Conservation (phyloP, 2,329 filamentous ascomycete genomes). For the Akanthomyces muscarius region DNA sequence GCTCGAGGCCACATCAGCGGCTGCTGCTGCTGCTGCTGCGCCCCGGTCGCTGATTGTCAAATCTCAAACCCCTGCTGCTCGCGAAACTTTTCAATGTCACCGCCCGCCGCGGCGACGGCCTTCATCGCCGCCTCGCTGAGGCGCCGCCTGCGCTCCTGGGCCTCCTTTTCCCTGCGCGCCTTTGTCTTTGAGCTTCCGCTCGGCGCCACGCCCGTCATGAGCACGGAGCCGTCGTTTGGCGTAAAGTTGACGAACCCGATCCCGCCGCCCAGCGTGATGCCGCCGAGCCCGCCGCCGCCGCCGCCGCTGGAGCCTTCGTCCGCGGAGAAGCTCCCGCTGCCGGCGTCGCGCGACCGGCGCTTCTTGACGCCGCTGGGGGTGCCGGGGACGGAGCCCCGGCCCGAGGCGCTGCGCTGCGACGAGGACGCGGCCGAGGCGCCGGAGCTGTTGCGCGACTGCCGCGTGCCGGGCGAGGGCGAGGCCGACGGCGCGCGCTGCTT, state of each 20-base stretch:
- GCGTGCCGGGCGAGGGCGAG: conserved; percentile 30
- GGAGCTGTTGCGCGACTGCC: conserved; percentile 37
- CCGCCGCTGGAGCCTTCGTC: conserved; percentile 19
- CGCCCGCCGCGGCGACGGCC: conserved; percentile 67
- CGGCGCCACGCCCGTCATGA: conserved; percentile 87
- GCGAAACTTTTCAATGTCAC: conserved; percentile 55
- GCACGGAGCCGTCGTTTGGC: conserved; percentile 68
- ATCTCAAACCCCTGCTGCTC: conserved; percentile 49
- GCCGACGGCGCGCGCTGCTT: conserved; percentile 40
- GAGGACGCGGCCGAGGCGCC: conserved; percentile 31
- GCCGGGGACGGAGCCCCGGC: conserved; percentile 35
- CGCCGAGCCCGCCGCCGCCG: no score
- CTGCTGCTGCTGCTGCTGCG: no score
- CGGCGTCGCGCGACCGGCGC: conserved; percentile 35
- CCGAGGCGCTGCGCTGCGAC: conserved; percentile 34
- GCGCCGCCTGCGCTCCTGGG: conserved; percentile 67
- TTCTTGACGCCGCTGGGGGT: conserved; percentile 39
- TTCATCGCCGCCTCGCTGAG: conserved; percentile 65
- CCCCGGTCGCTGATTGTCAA: conserved; percentile 20
- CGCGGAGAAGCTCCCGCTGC: conserved; percentile 22
- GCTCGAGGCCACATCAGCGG: no score
- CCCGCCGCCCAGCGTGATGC: conserved; percentile 24
- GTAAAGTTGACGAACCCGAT: conserved; percentile 82
- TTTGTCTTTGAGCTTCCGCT: conserved; percentile 93
- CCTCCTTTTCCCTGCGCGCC: conserved; percentile 84